These are phyloP conservation scores for Boletellus ananiceps DNA, from an alignment of 768 basidiomycete species.

Conservation along the genomic window DNA sequence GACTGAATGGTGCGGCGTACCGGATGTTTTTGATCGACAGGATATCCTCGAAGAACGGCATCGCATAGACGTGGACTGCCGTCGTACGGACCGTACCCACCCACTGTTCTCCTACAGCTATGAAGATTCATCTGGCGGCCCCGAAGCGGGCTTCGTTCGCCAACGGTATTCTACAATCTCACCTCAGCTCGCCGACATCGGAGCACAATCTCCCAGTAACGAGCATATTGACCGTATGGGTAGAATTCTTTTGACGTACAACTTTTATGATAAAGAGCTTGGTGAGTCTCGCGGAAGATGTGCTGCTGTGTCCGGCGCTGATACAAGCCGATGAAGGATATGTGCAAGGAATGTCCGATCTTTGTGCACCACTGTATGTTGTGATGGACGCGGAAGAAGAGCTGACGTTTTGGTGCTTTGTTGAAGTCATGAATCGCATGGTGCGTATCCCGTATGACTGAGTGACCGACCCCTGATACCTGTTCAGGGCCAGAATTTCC, in stretches of 20 bases:
- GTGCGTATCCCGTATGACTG: conserved; percentile 39
- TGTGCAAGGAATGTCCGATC: conserved; percentile 98
- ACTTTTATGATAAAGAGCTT: conserved; percentile 82
- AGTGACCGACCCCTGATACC: conserved; percentile 3
- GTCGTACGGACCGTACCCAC: conserved; percentile 93
- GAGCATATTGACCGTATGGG: conserved; percentile 89
- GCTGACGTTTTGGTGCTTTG: conserved; percentile 95
- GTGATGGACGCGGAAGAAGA: conserved; percentile 87
- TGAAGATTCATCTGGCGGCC: conserved; percentile 34
- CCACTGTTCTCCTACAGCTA: conserved; percentile 67
- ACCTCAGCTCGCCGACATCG: conserved; percentile 65
- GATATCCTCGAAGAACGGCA: conserved; percentile 89
- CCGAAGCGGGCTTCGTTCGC: conserved; percentile 49
- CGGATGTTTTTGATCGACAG: conserved; percentile 74
- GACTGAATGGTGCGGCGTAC: conserved; percentile 77
- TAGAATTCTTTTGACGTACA: conserved; percentile 84
- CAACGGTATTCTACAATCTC: conserved; percentile 69
- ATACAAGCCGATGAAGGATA: conserved; percentile 55
- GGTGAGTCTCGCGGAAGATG: conserved; percentile 45
- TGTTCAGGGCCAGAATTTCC: conserved; percentile 85
- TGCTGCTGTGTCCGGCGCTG: conserved; percentile 4
- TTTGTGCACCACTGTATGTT: conserved; percentile 90
- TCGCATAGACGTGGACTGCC: conserved; percentile 94
- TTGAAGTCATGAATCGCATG: conserved; percentile 93
- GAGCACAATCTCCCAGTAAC: conserved; percentile 85